Evolutionary conservation across 345 rosid genomes (phyloP).

Genomic region (Raphanus sativus): DNA sequence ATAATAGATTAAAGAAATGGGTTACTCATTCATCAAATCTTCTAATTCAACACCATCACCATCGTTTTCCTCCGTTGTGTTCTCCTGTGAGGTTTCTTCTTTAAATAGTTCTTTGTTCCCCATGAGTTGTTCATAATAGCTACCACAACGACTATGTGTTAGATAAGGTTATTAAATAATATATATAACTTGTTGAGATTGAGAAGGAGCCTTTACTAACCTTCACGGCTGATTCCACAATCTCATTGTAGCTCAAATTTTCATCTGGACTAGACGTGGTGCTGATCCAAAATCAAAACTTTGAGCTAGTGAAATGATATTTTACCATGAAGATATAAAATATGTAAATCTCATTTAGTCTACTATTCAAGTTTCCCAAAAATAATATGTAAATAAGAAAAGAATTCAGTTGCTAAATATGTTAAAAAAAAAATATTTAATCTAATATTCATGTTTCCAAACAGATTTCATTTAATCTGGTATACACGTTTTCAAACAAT

Average conservation of each 20-base stretch:
- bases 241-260: conserved; percentile 54
- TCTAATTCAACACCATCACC: conserved; percentile 10
- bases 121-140: conserved; percentile 27
- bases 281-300: conserved; percentile 40
- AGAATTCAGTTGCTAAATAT: too few species aligned
- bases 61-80: not conserved
- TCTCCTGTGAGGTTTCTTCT: conserved; percentile 8
- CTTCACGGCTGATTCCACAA: conserved; percentile 55
- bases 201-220: conserved; percentile 38
- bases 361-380: too few species aligned
- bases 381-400: too few species aligned
- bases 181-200: too few species aligned
- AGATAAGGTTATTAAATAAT: not conserved
- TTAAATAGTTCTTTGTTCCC: conserved; percentile 35
- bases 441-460: too few species aligned
- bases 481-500: too few species aligned
- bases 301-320: too few species aligned
- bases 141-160: conserved; percentile 18
- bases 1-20: not conserved
- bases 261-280: conserved; percentile 73
- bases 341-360: too few species aligned
- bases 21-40: conserved; percentile 7
- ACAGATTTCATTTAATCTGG: too few species aligned
- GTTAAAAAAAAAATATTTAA: too few species aligned
- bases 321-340: too few species aligned